Evolutionary conservation across 2,329 filamentous ascomycete genomes (phyloP).

Genomic region (Aspergillus carbonarius): DNA sequence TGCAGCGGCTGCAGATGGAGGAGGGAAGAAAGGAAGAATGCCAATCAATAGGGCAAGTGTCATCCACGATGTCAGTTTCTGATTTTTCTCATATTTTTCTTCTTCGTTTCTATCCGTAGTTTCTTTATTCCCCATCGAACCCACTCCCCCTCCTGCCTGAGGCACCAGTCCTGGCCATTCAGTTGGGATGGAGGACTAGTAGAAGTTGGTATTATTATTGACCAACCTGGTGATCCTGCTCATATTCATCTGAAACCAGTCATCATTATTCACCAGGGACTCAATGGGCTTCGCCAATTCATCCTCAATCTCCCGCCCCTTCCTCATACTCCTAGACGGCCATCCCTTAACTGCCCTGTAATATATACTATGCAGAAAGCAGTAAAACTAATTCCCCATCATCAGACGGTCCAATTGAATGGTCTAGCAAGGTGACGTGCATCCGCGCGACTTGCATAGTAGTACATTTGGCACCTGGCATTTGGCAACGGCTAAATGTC

Average conservation of each 20-base stretch:
- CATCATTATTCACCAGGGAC: neutral
- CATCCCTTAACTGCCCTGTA: no score
- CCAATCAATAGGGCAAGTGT: neutral
- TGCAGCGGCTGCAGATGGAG: neutral
- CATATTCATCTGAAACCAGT: neutral
- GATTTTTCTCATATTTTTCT: neutral
- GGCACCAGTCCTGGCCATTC: neutral
- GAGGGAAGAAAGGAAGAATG: neutral
- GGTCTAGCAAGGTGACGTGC: neutral
- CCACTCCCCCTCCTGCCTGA: neutral
- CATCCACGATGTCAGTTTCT: neutral
- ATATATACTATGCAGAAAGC: neutral
- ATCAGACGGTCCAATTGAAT: neutral
- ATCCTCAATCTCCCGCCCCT: neutral
- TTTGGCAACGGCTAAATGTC: neutral
- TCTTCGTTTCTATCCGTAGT: neutral
- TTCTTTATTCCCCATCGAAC: constrained; percentile 1
- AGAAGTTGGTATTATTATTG: neutral
- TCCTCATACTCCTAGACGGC: neutral
- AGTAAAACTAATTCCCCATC: neutral
- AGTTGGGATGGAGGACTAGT: neutral
- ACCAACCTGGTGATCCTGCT: neutral
- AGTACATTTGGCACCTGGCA: neutral
- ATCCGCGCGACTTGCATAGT: neutral
- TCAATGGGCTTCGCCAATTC: neutral